phyloP scores from a whole-genome alignment of 2,329 filamentous ascomycete species.

The Penicillium oxalicum region DNA sequence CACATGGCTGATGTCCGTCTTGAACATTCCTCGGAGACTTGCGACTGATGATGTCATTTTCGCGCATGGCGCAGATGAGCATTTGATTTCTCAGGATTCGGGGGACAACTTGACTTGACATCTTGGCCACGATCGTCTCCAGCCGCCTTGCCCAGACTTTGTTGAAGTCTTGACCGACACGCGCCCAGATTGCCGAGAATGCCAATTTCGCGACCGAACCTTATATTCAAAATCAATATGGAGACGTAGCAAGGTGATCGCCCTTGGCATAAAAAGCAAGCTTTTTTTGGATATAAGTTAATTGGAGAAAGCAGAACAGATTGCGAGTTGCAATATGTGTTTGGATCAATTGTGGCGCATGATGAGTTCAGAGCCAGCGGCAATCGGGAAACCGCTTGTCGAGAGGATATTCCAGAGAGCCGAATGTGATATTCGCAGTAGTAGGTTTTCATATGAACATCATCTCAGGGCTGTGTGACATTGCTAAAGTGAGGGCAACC shows the following conservation, averaged over 20 bases:
- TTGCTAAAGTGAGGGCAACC: too few species aligned
- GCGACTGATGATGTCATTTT: neutral
- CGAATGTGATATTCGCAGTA: too few species aligned
- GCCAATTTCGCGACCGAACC: neutral
- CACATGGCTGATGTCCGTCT: neutral
- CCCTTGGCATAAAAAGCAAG: conserved; percentile 14
- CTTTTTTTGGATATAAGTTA: conserved; percentile 8
- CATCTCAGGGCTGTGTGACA: too few species aligned
- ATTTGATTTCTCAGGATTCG: too few species aligned
- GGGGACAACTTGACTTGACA: too few species aligned
- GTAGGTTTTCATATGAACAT: too few species aligned
- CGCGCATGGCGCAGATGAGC: neutral
- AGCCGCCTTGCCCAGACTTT: neutral
- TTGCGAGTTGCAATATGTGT: neutral
- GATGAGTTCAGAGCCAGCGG: too few species aligned
- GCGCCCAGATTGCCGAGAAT: conserved; percentile 6
- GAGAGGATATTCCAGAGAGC: too few species aligned
- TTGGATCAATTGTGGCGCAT: neutral
- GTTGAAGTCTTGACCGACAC: conserved; percentile 2
- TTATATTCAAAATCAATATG: too few species aligned
- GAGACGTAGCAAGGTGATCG: conserved; percentile 9
- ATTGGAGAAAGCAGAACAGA: neutral
- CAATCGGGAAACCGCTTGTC: too few species aligned
- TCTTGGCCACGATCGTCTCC: too few species aligned
- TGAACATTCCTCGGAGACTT: neutral